These are phyloP conservation scores for Trifolium fragiferum DNA, from an alignment of 306 rosid genomes.

Conservation along the genomic window DNA sequence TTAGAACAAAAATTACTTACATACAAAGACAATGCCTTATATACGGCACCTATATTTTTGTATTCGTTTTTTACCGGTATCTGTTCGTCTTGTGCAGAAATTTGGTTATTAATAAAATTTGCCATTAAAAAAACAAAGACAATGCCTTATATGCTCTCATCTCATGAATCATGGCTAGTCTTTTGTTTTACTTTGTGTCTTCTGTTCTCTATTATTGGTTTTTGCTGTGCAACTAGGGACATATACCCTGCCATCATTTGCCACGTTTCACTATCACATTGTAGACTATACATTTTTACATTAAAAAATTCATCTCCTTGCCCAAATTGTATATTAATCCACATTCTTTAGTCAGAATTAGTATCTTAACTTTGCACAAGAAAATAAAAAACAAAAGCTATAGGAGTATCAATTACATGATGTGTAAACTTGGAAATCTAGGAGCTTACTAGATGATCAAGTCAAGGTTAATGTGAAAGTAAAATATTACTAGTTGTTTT, in stretches of 20 bases:
- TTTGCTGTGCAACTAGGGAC: conserved; percentile 32
- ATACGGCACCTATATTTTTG: too few species aligned
- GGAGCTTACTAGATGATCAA: conserved; percentile 31
- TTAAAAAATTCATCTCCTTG: neutral
- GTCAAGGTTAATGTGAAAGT: conserved; percentile 41
- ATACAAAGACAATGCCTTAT: too few species aligned
- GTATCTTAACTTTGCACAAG: neutral
- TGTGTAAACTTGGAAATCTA: conserved; percentile 38
- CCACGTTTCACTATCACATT: conserved; percentile 39
- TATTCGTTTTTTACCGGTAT: too few species aligned
- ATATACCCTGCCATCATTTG: neutral
- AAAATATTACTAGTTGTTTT: conserved; percentile 37
- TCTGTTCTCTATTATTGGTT: conserved; percentile 43
- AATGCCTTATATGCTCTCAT: neutral
- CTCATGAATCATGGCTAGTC: conserved; percentile 1
- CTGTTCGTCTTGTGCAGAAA: too few species aligned
- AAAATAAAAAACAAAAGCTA: conserved; percentile 1
- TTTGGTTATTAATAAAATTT: too few species aligned
- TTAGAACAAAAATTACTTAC: too few species aligned
- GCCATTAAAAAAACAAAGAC: too few species aligned
- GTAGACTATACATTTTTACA: conserved; percentile 14
- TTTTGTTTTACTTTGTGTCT: conserved; percentile 39
- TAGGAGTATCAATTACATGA: conserved; percentile 13
- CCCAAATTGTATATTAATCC: conserved; percentile 13
- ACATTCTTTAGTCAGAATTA: neutral